Base-by-base conservation (phyloP, 2,329 filamentous ascomycete species). In the Cercospora citrullina region DNA sequence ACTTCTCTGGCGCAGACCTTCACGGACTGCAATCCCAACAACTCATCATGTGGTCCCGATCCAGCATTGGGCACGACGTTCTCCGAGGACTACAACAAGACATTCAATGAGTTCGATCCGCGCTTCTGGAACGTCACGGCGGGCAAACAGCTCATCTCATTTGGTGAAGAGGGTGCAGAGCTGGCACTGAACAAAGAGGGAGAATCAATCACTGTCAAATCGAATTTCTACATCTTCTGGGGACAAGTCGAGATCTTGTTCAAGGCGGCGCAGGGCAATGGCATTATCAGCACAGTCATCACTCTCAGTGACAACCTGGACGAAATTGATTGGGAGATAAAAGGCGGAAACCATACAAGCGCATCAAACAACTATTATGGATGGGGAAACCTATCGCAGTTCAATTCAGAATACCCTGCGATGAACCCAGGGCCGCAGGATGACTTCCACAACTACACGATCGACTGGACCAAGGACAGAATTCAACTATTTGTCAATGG, bases 261-360 rank as follows among this genome's bases (percentile, higher is more conserved):
- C 83, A 92, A 92, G 81, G 91, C 91, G 4, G 89, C 93, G 0
- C 81, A 84, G 1, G 93, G 93, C 18, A 82, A 81, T 7, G 93
- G 93, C 62, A 89, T 97, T 70, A 87, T 97, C 74, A 93, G 89
- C 75, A 87, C 91, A 69, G 89, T 96, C 75, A 94, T 96, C 77
- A 85, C 94, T 79, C 85, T 95, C 72, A 94, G 91, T 61, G 90
- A 95, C 73, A 90, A 93, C 74, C 84, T 95, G 14, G 93, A 96
- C 77, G 92, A 96, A 80, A 89, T 96, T 48, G 93, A 97, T 77
- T 94, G 92, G 87, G 92, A 95, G 77, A 91, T 92, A 76, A 85
- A 93, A 67, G 92, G 92, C 57, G 85, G 85, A 66, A 89, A 92
- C 75, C 80, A 82, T 65, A 87, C 84, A 16, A 80, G 84, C 31